Percentiles rank a stretch among this genome's conserved stretches.
Evolutionary conservation across 2,329 filamentous ascomycete species (phyloP).

Genomic region (Mariannaea sp.): DNA sequence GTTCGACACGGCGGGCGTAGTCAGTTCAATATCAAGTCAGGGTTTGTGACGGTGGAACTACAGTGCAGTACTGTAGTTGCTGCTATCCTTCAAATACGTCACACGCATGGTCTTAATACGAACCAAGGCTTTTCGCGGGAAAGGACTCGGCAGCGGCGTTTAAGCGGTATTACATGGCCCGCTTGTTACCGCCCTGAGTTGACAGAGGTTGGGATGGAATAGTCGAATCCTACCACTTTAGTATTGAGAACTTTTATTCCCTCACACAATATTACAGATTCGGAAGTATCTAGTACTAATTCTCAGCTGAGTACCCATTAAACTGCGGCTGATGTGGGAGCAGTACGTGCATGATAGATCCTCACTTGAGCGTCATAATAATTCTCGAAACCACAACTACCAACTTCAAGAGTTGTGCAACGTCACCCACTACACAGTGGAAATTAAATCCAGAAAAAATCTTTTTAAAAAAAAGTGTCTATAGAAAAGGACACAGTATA

Average conservation of each 20-base stretch:
- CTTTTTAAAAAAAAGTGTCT: too few relatives aligned
- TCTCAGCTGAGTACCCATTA: conserved; percentile 22
- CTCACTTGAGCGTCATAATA: conserved; percentile 27
- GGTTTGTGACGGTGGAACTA: too few relatives aligned
- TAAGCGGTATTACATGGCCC: conserved; percentile 28
- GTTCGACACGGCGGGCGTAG: conserved; percentile 1
- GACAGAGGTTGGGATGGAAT: conserved; percentile 13
- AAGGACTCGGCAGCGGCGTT: not conserved
- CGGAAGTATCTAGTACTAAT: conserved; percentile 5
- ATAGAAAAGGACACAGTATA: too few relatives aligned
- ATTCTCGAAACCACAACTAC: conserved; percentile 25
- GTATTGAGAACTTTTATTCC: not conserved
- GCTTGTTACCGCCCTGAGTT: conserved; percentile 30
- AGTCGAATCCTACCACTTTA: conserved; percentile 22
- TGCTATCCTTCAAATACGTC: too few relatives aligned
- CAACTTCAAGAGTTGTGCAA: conserved; percentile 29
- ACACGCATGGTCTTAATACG: too few relatives aligned
- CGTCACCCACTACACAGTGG: conserved; percentile 1
- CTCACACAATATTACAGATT: conserved; percentile 16
- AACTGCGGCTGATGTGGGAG: not conserved
- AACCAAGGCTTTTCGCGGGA: too few relatives aligned
- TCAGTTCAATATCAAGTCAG: conserved; percentile 1
- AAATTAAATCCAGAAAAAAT: not conserved
- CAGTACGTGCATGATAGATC: too few relatives aligned
- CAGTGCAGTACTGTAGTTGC: too few relatives aligned